Base-by-base conservation (phyloP, 208 protist species). In the Leishmania gerbilli region DNA sequence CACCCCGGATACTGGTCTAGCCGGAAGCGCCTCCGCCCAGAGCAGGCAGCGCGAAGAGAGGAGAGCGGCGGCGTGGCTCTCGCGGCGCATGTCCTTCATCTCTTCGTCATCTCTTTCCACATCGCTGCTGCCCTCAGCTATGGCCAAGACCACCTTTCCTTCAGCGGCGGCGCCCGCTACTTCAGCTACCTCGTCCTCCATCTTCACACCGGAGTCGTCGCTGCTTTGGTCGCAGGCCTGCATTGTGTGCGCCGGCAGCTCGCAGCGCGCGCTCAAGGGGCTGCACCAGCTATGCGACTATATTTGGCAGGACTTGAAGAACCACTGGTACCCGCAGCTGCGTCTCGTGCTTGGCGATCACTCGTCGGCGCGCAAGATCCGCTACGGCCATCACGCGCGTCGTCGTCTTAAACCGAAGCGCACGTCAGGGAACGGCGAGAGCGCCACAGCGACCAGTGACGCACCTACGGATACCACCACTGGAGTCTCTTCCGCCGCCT, bases 311-410 rank as follows among this genome's bases (percentile, higher is more conserved):
- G 84, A 87, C 45, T 42, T 87, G 37, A 78, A 77, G 67, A 5
- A 84, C 7, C 84, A 87, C 71, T 87, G 84, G 84, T 87, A 87
- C 74, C 84, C 84, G 21, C 84, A 87, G 77, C 76, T 87, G 72
- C 79, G 78, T 3, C 72, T 87, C 31, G 84, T 87, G 40, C 76
- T 87, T 60, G 84, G 84, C 6, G 81, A 84, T 65, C 81, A 77
- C 76, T 84, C 81, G 1, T 80, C 68, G 21, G 81, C 47, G 8
- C 42, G 45, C 19, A 53, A 84, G 51, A 11, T 42, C 24, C 58
- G 34, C 37, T 72, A 60, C 34, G 27, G 17, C 6, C 55, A 40
- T 19, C 72, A 37, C 42, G 21, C 55, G 0, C 65, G 58, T 42
- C 80, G 80, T 13, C 74, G 49, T 42, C 3, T 79, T 13, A n/a